Evolutionary conservation across 306 rosid species (phyloP), one percentile per base, ranked within the genome.

Genomic region (Prunus armeniaca): DNA sequence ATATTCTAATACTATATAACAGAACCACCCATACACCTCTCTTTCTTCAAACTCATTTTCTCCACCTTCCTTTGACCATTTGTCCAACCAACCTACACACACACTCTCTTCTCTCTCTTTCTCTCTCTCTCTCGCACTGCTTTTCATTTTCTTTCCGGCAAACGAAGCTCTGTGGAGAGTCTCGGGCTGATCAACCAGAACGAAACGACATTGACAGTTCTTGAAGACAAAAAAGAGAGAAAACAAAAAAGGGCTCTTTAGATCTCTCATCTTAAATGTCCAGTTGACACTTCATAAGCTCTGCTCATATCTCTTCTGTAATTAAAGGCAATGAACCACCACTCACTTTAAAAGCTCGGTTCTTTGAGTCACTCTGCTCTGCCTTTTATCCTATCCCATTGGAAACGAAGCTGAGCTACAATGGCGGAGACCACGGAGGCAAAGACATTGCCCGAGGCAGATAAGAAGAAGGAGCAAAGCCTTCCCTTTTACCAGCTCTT

Each of bases 401-500:
- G 17, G 17, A 13, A 49, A 15, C 54, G 19, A 7, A 15, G 20
- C 18, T 41, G 25, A 45, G 24, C 56, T 20, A 24, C 77, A 73
- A 73, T 73, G 77, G 77, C 69, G 15, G 77, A 73, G 58, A n/a
- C n/a, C 3, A 3, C 69, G 2, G 77, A 73, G 77, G 57, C 87
- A 12, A 91, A 89, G 86, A 67, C 91, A 81, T 78, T 86, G 77
- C 91, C 98, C n/a, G 98, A 91, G 66, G 91, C 97, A 4, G 97
- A 91, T 78, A 96, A 96, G 97, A 92, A 96, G 91, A 96, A 92
- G 73, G 98, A 96, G 73, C 98, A 96, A 47, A 96, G 85, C 76
- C 57, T 96, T 10, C 96, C 98, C n/a, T 96, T 96, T 77, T 83
- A 77, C 81, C 86, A 89, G 78, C 99, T 92, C 76, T 92, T 96